These are phyloP conservation scores for Dentiscutata heterogama DNA, from an alignment of 371 early-diverging fungal genomes.

Conservation along the genomic window DNA sequence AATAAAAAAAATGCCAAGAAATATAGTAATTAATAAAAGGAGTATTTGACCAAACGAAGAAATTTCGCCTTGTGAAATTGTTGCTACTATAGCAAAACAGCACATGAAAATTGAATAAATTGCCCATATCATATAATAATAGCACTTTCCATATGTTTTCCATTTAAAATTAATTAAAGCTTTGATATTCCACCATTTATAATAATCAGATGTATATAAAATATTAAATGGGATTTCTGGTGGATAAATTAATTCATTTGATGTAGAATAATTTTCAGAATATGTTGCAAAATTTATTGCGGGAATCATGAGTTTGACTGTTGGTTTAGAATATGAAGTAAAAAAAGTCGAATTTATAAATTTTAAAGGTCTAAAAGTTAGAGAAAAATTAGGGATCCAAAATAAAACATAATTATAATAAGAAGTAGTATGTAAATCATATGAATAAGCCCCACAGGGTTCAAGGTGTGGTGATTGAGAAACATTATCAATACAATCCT, in stretches of 20 bases:
- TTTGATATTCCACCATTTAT: conserved; percentile 25
- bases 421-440: no score
- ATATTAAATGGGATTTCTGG: background rate
- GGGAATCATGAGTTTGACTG: background rate
- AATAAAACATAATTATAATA: no score
- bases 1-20: background rate
- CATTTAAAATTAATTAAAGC: conserved; percentile 42
- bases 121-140: background rate
- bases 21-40: background rate
- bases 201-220: background rate
- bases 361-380: no score
- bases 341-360: background rate
- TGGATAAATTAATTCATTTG: background rate
- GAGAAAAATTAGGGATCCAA: no score
- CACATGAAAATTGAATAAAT: background rate
- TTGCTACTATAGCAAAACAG: background rate
- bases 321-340: background rate
- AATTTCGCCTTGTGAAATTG: background rate
- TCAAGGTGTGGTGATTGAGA: background rate
- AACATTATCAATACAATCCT: background rate
- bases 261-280: background rate
- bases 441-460: background rate
- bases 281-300: background rate
- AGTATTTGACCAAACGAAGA: background rate
- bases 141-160: conserved; percentile 11